phyloP scores from a whole-genome alignment of 148 eudicot species.

The Vaccinium darrowii region DNA sequence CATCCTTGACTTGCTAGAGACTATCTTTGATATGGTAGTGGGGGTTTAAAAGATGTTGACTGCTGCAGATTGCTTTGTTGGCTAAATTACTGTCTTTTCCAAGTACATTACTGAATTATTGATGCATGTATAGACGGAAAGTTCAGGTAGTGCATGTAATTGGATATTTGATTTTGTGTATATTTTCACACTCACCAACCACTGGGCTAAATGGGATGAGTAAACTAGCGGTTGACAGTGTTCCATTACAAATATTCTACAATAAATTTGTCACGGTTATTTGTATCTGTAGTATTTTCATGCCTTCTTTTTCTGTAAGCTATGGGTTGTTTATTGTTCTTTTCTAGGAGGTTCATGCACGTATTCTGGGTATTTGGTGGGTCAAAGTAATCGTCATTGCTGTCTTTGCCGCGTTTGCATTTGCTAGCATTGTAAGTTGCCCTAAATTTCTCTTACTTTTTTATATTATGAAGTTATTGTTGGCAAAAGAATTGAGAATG shows the following conservation, averaged over 20 bases:
- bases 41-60: background rate
- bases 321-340: conserved; percentile 12
- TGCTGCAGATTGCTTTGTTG: background rate
- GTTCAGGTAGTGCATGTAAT: background rate
- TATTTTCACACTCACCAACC: background rate
- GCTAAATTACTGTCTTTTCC: background rate
- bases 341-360: conserved; percentile 90
- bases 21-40: background rate
- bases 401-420: conserved; percentile 66
- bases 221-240: background rate
- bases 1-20: background rate
- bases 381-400: conserved; percentile 70
- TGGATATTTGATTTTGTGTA: background rate
- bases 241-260: background rate
- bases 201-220: background rate
- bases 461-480: background rate
- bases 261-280: background rate
- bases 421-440: conserved; percentile 89
- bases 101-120: background rate
- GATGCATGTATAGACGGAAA: background rate
- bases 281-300: background rate
- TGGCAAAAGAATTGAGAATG: background rate
- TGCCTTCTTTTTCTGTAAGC: conserved; percentile 12
- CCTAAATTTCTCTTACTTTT: background rate
- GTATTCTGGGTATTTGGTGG: conserved; percentile 70